These are phyloP conservation scores for Excoecaria cochinchinensis DNA, from an alignment of 345 rosid species.

Conservation along the genomic window DNA sequence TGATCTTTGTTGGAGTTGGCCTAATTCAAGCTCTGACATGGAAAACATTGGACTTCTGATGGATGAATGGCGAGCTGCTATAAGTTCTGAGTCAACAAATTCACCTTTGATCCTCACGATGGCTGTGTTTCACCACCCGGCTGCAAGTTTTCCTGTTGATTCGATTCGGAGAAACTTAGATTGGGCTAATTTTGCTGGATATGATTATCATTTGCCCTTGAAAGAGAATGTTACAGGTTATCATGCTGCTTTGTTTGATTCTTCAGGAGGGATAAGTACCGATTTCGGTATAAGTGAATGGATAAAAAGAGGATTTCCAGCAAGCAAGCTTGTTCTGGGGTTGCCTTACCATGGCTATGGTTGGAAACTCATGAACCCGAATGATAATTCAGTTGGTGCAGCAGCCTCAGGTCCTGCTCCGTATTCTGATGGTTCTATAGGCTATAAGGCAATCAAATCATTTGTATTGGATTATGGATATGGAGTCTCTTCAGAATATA, in stretches of 20 bases:
- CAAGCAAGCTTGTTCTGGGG: conserved; percentile 29
- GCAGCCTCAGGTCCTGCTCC: conserved; percentile 11
- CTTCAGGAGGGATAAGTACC: conserved; percentile 20
- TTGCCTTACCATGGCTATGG: conserved; percentile 38
- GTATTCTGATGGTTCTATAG: conserved; percentile 20
- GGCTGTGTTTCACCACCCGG: conserved; percentile 16
- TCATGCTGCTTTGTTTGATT: conserved; percentile 33
- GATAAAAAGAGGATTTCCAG: conserved; percentile 28
- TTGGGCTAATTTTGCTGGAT: conserved; percentile 32
- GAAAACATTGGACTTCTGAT: conserved; percentile 17
- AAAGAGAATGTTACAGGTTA: conserved; percentile 30
- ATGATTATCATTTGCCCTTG: conserved; percentile 31
- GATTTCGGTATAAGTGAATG: conserved; percentile 32
- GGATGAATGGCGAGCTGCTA: conserved; percentile 30
- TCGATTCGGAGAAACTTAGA: conserved; percentile 26
- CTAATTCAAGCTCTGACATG: conserved; percentile 26
- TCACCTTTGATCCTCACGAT: conserved; percentile 19
- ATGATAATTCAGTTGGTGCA: conserved; percentile 18
- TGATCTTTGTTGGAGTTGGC: conserved; percentile 35
- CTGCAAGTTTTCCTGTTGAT: conserved; percentile 23
- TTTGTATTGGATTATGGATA: conserved; percentile 20
- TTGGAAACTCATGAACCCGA: conserved; percentile 24
- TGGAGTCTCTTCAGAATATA: conserved; percentile 27
- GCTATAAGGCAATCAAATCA: conserved; percentile 22
- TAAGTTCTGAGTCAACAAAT: conserved; percentile 19